Base-by-base conservation (phyloP, 2,329 filamentous ascomycete genomes). In the Hirsutella minnesotensis region DNA sequence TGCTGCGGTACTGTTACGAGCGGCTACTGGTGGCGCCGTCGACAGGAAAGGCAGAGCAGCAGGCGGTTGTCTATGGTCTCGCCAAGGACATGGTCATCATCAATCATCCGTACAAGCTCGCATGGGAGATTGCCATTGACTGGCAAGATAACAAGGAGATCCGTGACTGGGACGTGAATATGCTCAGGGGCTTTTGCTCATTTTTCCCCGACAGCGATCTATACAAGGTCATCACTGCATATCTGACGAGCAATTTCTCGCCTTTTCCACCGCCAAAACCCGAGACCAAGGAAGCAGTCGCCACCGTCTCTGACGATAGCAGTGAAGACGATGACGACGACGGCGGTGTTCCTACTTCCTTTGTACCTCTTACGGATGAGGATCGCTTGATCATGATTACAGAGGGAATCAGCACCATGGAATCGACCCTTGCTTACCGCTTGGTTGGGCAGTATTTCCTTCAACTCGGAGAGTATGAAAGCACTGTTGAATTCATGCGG, bases 81-180 rank as follows among this genome's bases (percentile, higher is more conserved):
- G 88, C 90, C 1, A 79, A 81, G 48, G 92, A 90, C 47, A 95
- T 98, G 85, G 90, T 98, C 47, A 85, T 95, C 46, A 92, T 98
- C 58, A 89, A 90, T 53, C 88, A 96, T 53, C 86, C 87, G 0
- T 95, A 83, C 63, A 78, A 82, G 49, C 71, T 94, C 15, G 92
- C 92, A 0, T 98, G 94, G 94, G 83, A 87, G 53, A 82, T 95
- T 47, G 75, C 84, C 24, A 70, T 98, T 45, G 86, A 96, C 56
- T 96, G 90, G 85, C 77, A 84, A 51, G 89, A 95, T 59, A 68
- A 79, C 35, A 79, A 85, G 52, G 76, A 77, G 38, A 73, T 92
- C 39, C 68, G 73, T n/a, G 77, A 86, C 21, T 83, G 87, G 68
- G 89, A 96, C 56, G 74, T 78, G 36, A 77, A 76, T 36, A 68